Evolutionary conservation across 2,329 filamentous ascomycete species (phyloP), one percentile per base, ranked within the genome.

Genomic region (Alternaria postmessia): DNA sequence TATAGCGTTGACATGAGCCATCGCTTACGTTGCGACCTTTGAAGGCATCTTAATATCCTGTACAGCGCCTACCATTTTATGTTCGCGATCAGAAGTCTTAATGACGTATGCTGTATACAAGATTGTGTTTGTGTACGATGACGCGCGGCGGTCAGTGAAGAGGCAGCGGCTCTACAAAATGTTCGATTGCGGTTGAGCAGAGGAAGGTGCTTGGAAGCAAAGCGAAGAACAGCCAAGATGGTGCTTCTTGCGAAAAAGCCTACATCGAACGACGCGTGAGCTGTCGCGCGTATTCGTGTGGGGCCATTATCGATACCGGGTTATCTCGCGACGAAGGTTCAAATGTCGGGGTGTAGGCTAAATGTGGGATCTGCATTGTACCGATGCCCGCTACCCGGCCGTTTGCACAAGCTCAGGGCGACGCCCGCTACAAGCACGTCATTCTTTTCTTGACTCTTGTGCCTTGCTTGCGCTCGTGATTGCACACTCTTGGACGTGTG

Each of bases 311-410:
- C 61, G 63, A 62, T 61, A 60, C 58, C 69, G 72, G 73, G 55
- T 47, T 32, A 75, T 68, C 62, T 64, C 22, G 32, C 32, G 22
- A 57, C 66, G 66, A 68, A 18, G 5, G 20, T 14, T 9, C 12
- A 36, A 48, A 48, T 4, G 49, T 36, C 32, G 51, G 53, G 43
- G 18, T 49, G 49, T 24, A 57, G 61, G 62, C 51, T 64, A 67
- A 58, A 55, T 14, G 32, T 60, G 62, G 71, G 69, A 72, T 74
- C 65, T 51, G 53, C 66, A 64, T 67, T 76, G 20, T 32, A 22
- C 73, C 74, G 74, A 61, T 51, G 70, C 67, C 73, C 73, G 66
- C 34, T 51, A 32, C 44, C 51, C 44, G 44, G 46, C 42, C 59
- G 61, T 51, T 51, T 26, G 18, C 26, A 51, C 46, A 49, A 46